These are phyloP conservation scores for Phytopythium vexans DNA, from an alignment of 352 stramenopile species.

Conservation along the genomic window DNA sequence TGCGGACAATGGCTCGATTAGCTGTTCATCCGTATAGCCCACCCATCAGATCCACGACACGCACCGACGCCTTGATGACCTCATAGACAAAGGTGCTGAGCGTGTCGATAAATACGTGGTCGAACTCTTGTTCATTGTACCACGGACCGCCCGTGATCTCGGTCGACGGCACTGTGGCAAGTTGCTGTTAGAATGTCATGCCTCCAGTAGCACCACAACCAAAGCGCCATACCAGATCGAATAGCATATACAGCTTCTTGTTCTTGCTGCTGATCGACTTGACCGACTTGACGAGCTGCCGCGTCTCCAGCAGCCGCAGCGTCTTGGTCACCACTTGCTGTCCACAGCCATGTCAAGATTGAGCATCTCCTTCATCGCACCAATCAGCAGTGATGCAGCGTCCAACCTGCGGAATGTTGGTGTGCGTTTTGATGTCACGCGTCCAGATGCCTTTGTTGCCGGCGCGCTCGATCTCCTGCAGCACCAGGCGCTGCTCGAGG, in stretches of 20 bases:
- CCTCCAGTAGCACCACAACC: constrained; percentile 1
- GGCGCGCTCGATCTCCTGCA: constrained; percentile 95
- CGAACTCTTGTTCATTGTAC: constrained; percentile 99
- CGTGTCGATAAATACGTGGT: constrained; percentile 98
- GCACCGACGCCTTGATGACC: constrained; percentile 79
- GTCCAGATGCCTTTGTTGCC: constrained; percentile 99
- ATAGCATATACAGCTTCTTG: constrained; percentile 99
- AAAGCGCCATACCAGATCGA: constrained; percentile 71
- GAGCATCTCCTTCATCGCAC: constrained; percentile 2
- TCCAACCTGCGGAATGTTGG: constrained; percentile 91
- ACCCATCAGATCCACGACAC: background rate
- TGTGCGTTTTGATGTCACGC: constrained; percentile 97
- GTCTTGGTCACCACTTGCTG: constrained; percentile 97
- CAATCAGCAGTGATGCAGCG: background rate
- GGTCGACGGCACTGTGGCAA: constrained; percentile 89
- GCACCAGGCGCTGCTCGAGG: constrained; percentile 80
- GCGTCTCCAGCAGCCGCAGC: constrained; percentile 95
- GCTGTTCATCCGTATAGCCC: background rate
- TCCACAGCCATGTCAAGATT: constrained; percentile 2
- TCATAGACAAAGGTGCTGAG: constrained; percentile 94
- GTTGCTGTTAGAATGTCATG: background rate
- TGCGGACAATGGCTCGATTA: constrained; percentile 1
- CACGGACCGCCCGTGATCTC: constrained; percentile 99
- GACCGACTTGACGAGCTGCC: constrained; percentile 98
- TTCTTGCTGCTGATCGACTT: constrained; percentile 99